Evolutionary conservation across 2,329 filamentous ascomycete species (phyloP), one percentile per base, ranked within the genome.

Genomic region (Elsinoe fawcettii): DNA sequence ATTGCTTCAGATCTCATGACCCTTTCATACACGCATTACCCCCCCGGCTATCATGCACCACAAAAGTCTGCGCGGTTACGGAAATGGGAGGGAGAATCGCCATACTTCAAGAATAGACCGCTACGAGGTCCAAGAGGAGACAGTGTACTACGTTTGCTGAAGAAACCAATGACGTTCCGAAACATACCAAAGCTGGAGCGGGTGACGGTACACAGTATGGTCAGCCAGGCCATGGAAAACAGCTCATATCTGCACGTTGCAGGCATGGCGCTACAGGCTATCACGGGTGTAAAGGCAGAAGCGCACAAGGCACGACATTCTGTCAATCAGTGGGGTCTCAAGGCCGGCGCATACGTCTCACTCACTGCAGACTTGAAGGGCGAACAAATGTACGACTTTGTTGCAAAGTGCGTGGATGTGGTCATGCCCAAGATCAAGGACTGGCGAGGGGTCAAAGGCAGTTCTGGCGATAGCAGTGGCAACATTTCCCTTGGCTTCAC

Each of bases 361-460:
- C 83, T 88, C 64, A 96, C 92, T 67, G 84, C 83, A 51, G 86
- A 88, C 23, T 74, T 99, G 61, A 77, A 79, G 57, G 90, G 89
- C 27, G 86, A 93, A 69, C 81, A 86, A 59, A 93, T 95, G 66
- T 88, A 89, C 61, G 86, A 96, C 70, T 96, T 99, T 71, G 69
- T 99, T 44, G 87, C 92, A 67, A 96, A 96, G 76, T 77, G 90
- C 64, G 79, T 97, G 57, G 90, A 95, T 69, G 77, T 97, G 7
- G 91, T 99, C 5, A 80, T 97, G 69, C 93, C 93, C 37, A 88
- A 85, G 68, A 95, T 99, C 73, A 99, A 97, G 78, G 93, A 99
- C 65, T 99, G 90, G 87, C 83, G 82, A 57, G 93, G 93, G 59
- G 77, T 88, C n/a, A 81, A 81, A 64, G 84, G 83, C 51, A 81